Conservation (phyloP, 1,284 basidiomycete species). For the Sparassis latifolia region DNA sequence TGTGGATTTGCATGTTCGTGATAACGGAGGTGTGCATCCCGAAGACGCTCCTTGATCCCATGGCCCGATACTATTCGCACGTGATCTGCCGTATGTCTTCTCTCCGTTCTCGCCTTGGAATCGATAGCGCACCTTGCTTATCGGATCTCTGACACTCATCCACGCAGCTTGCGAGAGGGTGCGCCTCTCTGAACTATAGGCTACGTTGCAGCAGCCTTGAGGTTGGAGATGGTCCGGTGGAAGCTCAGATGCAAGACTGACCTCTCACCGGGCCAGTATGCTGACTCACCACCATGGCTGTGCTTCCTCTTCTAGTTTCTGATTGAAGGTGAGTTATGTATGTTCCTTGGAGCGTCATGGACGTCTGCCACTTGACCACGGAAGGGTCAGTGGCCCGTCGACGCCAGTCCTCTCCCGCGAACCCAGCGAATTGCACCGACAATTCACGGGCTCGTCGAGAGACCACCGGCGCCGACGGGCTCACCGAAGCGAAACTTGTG, state of each 20-base stretch:
- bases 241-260: background rate
- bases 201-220: slow-evolving; percentile 9
- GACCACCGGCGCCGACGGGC: background rate
- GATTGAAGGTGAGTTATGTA: background rate
- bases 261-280: background rate
- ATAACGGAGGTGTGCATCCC: background rate
- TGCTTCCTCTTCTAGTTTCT: slow-evolving; percentile 5
- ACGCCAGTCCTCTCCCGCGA: background rate
- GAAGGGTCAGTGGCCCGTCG: background rate
- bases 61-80: slow-evolving; percentile 4
- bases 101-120: slow-evolving; percentile 3
- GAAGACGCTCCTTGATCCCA: background rate
- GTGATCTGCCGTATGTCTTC: slow-evolving; percentile 2
- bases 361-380: background rate
- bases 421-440: background rate
- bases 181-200: slow-evolving; percentile 2
- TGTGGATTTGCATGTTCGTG: background rate
- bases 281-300: background rate
- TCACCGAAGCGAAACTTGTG: background rate
- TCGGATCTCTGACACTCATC: slow-evolving; percentile 19
- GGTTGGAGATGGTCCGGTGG: slow-evolving; percentile 8
- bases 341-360: slow-evolving; percentile 4
- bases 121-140: slow-evolving; percentile 20
- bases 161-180: slow-evolving; percentile 2
- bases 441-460: background rate